Evolutionary conservation across 1,284 basidiomycete genomes (phyloP).

Genomic region (Leccinum pachyderme): DNA sequence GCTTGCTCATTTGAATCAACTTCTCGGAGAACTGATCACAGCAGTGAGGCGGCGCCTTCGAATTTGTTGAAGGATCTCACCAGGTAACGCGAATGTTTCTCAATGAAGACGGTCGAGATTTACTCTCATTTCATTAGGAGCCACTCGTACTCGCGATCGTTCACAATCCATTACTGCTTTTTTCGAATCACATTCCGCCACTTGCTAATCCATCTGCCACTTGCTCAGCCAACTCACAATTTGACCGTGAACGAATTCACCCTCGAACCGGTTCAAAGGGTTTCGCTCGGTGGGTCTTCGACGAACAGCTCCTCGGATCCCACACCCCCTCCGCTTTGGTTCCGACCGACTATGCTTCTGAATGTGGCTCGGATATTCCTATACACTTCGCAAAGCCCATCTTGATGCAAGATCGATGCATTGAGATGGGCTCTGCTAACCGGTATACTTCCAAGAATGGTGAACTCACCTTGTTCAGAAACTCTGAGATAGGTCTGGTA

Average conservation of each 20-base stretch:
- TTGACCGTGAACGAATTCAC: background rate
- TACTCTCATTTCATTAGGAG: background rate
- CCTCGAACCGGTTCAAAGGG: background rate
- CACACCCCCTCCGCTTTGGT: background rate
- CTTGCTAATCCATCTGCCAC: background rate
- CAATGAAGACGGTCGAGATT: background rate
- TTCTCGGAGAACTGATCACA: background rate
- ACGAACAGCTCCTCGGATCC: background rate
- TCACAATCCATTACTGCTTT: background rate
- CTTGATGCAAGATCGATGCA: constrained; percentile 15
- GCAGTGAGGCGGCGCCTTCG: background rate
- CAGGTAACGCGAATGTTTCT: background rate
- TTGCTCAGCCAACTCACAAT: background rate
- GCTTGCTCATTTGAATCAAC: background rate
- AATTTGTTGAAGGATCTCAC: background rate
- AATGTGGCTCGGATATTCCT: background rate
- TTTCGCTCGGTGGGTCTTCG: background rate
- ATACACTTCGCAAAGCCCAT: constrained; percentile 18
- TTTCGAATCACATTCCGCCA: background rate
- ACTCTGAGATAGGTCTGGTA: background rate
- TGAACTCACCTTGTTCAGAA: background rate
- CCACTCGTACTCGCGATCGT: background rate
- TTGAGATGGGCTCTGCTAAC: constrained; percentile 6
- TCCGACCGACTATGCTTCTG: background rate
- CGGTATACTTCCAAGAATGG: background rate